Percentiles rank a stretch among this genome's conserved stretches.
These are phyloP conservation scores for Zygotorulaspora florentina DNA, from an alignment of 805 yeast genomes.

Conservation along the genomic window DNA sequence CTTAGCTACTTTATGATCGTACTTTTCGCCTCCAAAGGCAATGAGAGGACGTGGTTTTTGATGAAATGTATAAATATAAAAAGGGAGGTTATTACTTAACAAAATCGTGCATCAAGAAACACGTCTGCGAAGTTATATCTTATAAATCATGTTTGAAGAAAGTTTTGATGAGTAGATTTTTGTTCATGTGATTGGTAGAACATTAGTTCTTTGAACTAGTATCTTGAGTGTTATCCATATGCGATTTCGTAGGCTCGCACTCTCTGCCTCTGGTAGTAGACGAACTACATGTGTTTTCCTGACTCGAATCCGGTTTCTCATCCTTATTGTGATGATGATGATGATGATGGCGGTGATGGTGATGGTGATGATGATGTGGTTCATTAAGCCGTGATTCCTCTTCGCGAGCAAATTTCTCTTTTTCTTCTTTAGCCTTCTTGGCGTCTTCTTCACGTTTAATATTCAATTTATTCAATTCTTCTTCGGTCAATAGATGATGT, in stretches of 20 bases:
- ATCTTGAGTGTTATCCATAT: no score
- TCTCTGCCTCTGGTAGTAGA: background rate
- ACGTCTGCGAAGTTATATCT: no score
- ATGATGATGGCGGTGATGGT: conserved; percentile 7
- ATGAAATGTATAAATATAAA: no score
- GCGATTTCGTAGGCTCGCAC: background rate
- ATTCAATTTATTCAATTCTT: conserved; percentile 46
- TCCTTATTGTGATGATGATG: conserved; percentile 7
- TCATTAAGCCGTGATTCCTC: background rate
- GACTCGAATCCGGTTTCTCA: background rate
- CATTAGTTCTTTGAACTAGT: no score
- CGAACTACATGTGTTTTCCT: background rate
- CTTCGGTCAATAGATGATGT: conserved; percentile 68
- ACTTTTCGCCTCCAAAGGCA: no score
- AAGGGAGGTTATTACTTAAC: no score
- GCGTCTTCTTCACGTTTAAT: conserved; percentile 34
- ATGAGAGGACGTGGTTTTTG: no score
- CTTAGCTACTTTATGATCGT: no score
- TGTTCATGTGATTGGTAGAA: no score
- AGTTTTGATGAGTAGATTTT: no score
- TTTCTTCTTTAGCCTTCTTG: conserved; percentile 19
- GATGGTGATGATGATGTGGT: conserved; percentile 5
- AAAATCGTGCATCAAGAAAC: no score
- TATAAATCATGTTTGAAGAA: no score
- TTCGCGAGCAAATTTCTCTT: background rate